A percentile compares a stretch with the other conserved stretches of the same genome.
phyloP scores from a whole-genome alignment of 192 early-diverging fungal species.

The Phycomyces nitens region DNA sequence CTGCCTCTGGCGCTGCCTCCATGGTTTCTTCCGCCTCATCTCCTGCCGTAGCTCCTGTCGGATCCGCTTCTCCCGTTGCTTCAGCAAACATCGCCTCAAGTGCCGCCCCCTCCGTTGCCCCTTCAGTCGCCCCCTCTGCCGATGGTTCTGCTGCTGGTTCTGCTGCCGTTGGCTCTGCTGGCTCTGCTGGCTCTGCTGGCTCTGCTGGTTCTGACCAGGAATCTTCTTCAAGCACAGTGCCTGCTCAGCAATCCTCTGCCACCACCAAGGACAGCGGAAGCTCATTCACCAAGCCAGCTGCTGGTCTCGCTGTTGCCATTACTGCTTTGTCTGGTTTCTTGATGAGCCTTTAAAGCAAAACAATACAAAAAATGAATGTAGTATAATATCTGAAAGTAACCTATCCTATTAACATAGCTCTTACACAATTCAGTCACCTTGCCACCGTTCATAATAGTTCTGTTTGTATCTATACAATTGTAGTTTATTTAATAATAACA shows the following conservation, averaged over 20 bases:
- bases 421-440: no score
- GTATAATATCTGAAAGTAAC: no score
- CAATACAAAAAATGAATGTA: no score
- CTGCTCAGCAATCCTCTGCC: neutral
- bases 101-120: neutral
- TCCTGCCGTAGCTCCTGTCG: slow-evolving; percentile 12
- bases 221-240: neutral
- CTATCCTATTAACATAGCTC: no score
- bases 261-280: slow-evolving; percentile 3
- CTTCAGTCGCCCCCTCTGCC: neutral
- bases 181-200: neutral
- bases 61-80: slow-evolving; percentile 4
- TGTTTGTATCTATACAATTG: no score
- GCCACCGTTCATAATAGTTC: no score
- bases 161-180: neutral
- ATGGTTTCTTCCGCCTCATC: slow-evolving; percentile 10
- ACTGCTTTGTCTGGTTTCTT: slow-evolving; percentile 5
- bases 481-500: no score
- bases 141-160: neutral
- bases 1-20: slow-evolving; percentile 9
- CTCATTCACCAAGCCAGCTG: slow-evolving; percentile 9
- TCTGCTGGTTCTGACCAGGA: neutral
- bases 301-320: slow-evolving; percentile 11
- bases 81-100: neutral
- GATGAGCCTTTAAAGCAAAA: neutral